Conservation (phyloP, 2,329 filamentous ascomycete genomes). For the Aspergillus fumigatiaffinis region DNA sequence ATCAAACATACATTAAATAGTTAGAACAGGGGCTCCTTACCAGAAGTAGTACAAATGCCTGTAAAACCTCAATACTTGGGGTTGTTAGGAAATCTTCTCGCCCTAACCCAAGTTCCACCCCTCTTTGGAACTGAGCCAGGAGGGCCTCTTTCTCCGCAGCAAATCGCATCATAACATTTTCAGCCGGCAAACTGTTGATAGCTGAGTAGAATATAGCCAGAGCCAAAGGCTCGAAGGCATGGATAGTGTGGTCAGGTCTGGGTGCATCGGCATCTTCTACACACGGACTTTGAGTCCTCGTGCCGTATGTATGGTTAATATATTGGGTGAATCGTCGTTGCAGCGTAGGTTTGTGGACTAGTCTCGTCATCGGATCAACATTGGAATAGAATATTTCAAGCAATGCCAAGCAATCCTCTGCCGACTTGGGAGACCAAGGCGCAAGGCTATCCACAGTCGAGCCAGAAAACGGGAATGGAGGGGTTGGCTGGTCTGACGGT, state of each 20-base stretch:
- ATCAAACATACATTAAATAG: no score
- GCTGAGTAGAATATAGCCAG: slow-evolving; percentile 5
- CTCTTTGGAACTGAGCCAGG: slow-evolving; percentile 1
- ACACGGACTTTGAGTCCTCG: not conserved
- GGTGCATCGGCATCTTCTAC: not conserved
- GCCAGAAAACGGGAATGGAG: not conserved
- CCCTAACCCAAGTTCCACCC: slow-evolving; percentile 3
- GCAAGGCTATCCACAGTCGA: not conserved
- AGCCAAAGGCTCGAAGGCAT: slow-evolving; percentile 3
- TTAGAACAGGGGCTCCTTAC: not conserved
- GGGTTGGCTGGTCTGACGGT: not conserved
- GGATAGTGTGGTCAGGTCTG: not conserved
- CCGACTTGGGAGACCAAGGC: slow-evolving; percentile 1
- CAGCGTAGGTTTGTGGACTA: slow-evolving; percentile 4
- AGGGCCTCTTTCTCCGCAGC: not conserved
- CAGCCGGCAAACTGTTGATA: slow-evolving; percentile 1
- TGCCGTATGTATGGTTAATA: not conserved
- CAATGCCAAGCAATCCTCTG: slow-evolving; percentile 3
- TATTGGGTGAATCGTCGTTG: slow-evolving; percentile 1
- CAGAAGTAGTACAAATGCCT: slow-evolving; percentile 3
- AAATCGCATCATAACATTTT: not conserved
- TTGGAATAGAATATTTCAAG: slow-evolving; percentile 2
- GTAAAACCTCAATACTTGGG: slow-evolving; percentile 3
- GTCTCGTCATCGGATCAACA: slow-evolving; percentile 5
- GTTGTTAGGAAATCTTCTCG: slow-evolving; percentile 2